Percentiles rank a stretch among this genome's conserved stretches.
phyloP scores from a whole-genome alignment of 164 flowering plant species.

The Sextonia rubra region DNA sequence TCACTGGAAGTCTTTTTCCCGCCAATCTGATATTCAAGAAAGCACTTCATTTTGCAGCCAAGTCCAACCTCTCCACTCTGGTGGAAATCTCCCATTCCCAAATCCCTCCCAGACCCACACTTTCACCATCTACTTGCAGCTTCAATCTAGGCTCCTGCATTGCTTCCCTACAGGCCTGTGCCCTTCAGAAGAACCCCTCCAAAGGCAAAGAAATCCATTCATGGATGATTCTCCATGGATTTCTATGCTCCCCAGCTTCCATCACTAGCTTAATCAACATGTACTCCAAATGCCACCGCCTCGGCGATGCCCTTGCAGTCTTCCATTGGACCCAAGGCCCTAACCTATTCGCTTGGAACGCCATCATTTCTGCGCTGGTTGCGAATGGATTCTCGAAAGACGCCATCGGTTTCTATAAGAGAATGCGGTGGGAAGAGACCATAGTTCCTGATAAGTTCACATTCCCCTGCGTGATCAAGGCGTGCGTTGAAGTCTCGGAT shows the following conservation, averaged over 20 bases:
- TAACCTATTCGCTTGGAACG: slow-evolving; percentile 58
- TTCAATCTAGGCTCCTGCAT: slow-evolving; percentile 27
- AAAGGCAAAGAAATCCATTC: slow-evolving; percentile 52
- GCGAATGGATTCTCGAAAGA: slow-evolving; percentile 29
- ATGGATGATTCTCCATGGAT: slow-evolving; percentile 37
- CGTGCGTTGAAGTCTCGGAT: slow-evolving; percentile 28
- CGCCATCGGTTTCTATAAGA: slow-evolving; percentile 32
- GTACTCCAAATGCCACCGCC: slow-evolving; percentile 61
- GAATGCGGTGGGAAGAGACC: slow-evolving; percentile 31
- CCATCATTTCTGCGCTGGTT: slow-evolving; percentile 51
- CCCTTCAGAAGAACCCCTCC: slow-evolving; percentile 30
- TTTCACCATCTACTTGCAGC: background rate
- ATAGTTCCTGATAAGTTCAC: slow-evolving; percentile 57
- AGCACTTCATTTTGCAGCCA: background rate
- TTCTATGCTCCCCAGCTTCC: slow-evolving; percentile 36
- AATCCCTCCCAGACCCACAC: background rate
- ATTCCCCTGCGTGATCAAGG: slow-evolving; percentile 58
- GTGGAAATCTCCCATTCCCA: background rate
- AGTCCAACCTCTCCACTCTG: slow-evolving; percentile 12
- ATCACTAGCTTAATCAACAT: slow-evolving; percentile 71
- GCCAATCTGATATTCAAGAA: slow-evolving; percentile 3
- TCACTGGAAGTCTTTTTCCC: background rate
- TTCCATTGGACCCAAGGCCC: slow-evolving; percentile 24
- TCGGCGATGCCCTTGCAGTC: slow-evolving; percentile 35
- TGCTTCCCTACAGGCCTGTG: slow-evolving; percentile 49